Evolutionary conservation across 2,329 filamentous ascomycete species (phyloP).

Genomic region (Aureobasidium zeae): DNA sequence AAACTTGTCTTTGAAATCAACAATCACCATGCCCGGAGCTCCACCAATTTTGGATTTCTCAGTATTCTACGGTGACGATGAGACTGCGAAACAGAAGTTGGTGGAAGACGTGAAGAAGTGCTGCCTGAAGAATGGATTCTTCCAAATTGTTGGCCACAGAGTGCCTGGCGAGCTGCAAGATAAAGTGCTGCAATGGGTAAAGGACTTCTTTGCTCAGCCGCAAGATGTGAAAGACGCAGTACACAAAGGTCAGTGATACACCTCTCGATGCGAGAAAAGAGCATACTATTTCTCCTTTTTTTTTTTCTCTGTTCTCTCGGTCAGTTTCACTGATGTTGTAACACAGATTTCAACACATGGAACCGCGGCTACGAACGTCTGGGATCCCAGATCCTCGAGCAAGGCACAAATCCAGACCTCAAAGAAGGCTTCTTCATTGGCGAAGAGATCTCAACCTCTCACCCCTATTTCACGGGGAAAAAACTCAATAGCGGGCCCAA

Average conservation of each 20-base stretch:
- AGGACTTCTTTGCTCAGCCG: conserved; percentile 34
- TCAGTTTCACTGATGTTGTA: neutral
- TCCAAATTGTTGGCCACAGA: conserved; percentile 37
- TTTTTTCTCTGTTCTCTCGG: neutral
- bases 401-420: conserved; percentile 34
- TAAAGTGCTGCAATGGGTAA: conserved; percentile 31
- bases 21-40: neutral
- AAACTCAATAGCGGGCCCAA: conserved; percentile 26
- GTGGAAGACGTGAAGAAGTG: neutral
- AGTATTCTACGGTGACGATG: neutral
- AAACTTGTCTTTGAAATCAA: no score
- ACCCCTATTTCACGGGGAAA: neutral
- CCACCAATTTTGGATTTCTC: conserved; percentile 1
- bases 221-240: conserved; percentile 34
- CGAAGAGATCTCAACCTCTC: conserved; percentile 28
- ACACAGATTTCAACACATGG: conserved; percentile 17
- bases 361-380: conserved; percentile 37
- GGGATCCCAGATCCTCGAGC: conserved; percentile 35
- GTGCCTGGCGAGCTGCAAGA: conserved; percentile 33
- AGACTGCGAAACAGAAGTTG: neutral
- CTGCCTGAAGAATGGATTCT: conserved; percentile 32
- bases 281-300: no score
- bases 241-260: neutral
- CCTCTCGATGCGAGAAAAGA: no score
- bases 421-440: conserved; percentile 37